These are phyloP conservation scores for Globisporangium paroecandrum DNA, from an alignment of 352 stramenopile species.

Conservation along the genomic window DNA sequence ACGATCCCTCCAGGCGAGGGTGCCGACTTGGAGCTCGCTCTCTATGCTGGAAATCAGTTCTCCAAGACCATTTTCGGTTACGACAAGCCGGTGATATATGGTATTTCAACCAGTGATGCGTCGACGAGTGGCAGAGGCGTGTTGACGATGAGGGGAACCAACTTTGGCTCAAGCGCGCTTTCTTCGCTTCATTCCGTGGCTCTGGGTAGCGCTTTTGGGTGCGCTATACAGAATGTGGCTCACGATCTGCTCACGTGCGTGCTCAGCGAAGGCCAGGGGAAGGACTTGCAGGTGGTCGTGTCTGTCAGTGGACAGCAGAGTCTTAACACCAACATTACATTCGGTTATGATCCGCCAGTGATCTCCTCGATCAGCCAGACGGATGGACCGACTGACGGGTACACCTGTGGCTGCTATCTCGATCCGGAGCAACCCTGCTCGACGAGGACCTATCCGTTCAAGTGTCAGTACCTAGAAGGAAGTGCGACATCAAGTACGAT, in stretches of 20 bases:
- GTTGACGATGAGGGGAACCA: slow-evolving; percentile 43
- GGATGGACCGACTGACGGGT: slow-evolving; percentile 47
- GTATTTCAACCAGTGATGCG: slow-evolving; percentile 27
- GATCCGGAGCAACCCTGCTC: slow-evolving; percentile 39
- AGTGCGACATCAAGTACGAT: slow-evolving; percentile 14
- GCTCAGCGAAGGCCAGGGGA: slow-evolving; percentile 41
- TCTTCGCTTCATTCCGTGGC: slow-evolving; percentile 33
- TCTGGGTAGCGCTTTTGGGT: slow-evolving; percentile 29
- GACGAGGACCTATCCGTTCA: slow-evolving; percentile 33
- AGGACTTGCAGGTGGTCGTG: slow-evolving; percentile 32
- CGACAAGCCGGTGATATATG: slow-evolving; percentile 39
- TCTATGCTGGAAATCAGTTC: slow-evolving; percentile 47
- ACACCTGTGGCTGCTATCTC: slow-evolving; percentile 39
- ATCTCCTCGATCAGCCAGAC: slow-evolving; percentile 35
- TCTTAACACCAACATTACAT: slow-evolving; percentile 21
- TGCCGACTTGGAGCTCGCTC: slow-evolving; percentile 25
- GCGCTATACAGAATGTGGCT: slow-evolving; percentile 28
- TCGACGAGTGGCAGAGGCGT: slow-evolving; percentile 40
- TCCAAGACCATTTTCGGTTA: slow-evolving; percentile 41
- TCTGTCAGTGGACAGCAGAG: slow-evolving; percentile 35
- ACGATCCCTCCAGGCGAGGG: slow-evolving; percentile 52
- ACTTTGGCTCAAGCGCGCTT: slow-evolving; percentile 47
- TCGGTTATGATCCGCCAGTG: slow-evolving; percentile 43
- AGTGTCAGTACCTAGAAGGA: slow-evolving; percentile 32
- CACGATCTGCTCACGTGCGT: slow-evolving; percentile 37